Evolutionary conservation across 163 green algal genomes (phyloP).

Genomic region (Trebouxiophyceae sp.): DNA sequence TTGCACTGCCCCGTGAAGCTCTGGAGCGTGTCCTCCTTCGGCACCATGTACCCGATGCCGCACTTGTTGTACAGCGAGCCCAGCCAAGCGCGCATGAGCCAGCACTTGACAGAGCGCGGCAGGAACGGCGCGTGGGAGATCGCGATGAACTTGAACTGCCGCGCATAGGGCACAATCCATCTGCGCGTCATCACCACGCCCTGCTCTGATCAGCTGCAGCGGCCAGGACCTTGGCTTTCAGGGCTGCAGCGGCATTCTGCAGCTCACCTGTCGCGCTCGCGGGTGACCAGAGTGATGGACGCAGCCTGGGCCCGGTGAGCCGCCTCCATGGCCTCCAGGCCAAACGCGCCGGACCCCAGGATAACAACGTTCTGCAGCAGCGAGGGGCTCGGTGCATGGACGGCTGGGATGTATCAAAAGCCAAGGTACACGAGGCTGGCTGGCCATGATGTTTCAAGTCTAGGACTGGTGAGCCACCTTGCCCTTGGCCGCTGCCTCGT

Average conservation of each 20-base stretch:
- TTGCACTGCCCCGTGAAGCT: constrained; percentile 29
- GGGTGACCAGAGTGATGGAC: constrained; percentile 23
- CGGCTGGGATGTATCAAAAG: too few species aligned
- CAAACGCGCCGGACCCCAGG: constrained; percentile 32
- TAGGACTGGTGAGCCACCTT: not conserved
- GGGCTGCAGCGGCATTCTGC: too few species aligned
- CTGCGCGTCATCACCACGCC: too few species aligned
- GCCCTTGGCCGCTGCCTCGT: too few species aligned
- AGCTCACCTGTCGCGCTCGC: constrained; percentile 14
- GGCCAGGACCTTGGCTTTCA: too few species aligned
- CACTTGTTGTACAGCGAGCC: not conserved
- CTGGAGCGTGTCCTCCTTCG: not conserved
- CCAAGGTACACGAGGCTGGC: too few species aligned
- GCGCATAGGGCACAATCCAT: constrained; percentile 25
- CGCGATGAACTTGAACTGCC: constrained; percentile 18
- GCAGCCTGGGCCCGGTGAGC: constrained; percentile 10
- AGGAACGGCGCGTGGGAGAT: constrained; percentile 16
- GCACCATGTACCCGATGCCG: constrained; percentile 4
- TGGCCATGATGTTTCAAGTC: not conserved
- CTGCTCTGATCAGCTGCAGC: too few species aligned
- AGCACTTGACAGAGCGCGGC: constrained; percentile 9
- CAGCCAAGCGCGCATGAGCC: constrained; percentile 8
- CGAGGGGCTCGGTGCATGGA: too few species aligned
- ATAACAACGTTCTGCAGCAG: constrained; percentile 26
- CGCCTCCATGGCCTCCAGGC: constrained; percentile 24